These are phyloP conservation scores for Fusarium incarnatum DNA, from an alignment of 2,329 filamentous ascomycete species.

Conservation along the genomic window DNA sequence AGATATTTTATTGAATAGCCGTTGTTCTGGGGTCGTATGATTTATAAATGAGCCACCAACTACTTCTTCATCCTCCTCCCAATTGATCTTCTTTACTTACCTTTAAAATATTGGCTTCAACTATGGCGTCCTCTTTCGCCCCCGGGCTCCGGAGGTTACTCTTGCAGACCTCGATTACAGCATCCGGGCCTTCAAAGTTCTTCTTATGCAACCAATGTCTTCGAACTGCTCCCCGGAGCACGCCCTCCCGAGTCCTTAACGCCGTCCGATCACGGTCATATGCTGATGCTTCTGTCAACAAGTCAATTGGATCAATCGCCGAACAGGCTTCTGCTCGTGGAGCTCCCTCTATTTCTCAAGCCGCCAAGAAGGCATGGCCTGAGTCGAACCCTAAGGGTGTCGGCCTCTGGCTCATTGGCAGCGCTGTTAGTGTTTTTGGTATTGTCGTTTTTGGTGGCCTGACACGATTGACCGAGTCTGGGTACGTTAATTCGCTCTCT, in stretches of 20 bases:
- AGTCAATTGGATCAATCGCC: conserved; percentile 46
- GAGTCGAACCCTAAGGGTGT: conserved; percentile 80
- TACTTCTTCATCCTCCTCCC: conserved; percentile 3
- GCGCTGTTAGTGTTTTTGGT: conserved; percentile 93
- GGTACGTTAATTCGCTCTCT: conserved; percentile 65
- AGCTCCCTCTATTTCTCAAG: conserved; percentile 38
- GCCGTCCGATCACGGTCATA: conserved; percentile 55
- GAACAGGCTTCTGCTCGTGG: conserved; percentile 44
- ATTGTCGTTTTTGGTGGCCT: conserved; percentile 96
- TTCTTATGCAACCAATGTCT: conserved; percentile 65
- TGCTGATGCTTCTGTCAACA: conserved; percentile 50
- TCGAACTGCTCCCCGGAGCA: conserved; percentile 49
- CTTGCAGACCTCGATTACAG: conserved; percentile 51
- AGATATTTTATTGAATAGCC: conserved; percentile 19
- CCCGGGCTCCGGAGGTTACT: conserved; percentile 57
- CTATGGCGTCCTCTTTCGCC: conserved; percentile 58
- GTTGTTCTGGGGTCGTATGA: conserved; percentile 32
- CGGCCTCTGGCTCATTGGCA: conserved; percentile 92
- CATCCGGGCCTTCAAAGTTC: conserved; percentile 50
- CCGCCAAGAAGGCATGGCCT: conserved; percentile 59
- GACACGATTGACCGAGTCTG: conserved; percentile 94
- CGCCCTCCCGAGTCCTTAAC: conserved; percentile 55
- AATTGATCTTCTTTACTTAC: conserved; percentile 14
- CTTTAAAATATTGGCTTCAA: conserved; percentile 33
- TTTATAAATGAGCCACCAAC: conserved; percentile 28